Conservation (phyloP, 2,329 filamentous ascomycete species). For the Claviceps capensis region DNA sequence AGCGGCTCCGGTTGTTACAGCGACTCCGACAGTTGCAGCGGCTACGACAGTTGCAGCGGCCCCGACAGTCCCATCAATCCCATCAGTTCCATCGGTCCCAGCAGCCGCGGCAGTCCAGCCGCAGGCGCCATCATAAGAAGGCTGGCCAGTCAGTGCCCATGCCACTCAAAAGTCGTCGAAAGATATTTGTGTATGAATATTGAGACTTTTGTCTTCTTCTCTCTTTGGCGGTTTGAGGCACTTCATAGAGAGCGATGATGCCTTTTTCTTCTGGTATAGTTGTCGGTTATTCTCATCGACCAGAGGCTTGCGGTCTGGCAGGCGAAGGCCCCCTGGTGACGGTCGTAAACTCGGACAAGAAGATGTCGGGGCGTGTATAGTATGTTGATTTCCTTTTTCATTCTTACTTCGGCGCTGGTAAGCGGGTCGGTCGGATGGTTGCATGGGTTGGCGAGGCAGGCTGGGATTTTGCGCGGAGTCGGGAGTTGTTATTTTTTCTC, state of each 20-base stretch:
- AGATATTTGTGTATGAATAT: conserved; percentile 12
- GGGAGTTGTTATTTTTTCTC: conserved; percentile 12
- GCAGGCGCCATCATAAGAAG: conserved; percentile 14
- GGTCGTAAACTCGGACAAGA: background rate
- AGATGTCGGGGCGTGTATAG: conserved; percentile 7
- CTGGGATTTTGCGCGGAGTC: conserved; percentile 24
- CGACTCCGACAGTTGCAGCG: no score
- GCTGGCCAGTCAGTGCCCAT: background rate
- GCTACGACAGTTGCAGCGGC: conserved; percentile 12
- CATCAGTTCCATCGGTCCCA: background rate
- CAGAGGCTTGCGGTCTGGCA: background rate
- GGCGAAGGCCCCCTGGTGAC: no score
- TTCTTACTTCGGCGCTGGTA: background rate
- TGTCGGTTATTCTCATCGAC: background rate
- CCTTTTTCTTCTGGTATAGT: background rate
- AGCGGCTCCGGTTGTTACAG: background rate
- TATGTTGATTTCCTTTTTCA: background rate
- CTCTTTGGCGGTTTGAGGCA: background rate
- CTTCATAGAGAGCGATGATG: conserved; percentile 3
- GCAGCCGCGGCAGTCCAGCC: conserved; percentile 10
- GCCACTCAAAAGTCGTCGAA: conserved; percentile 1
- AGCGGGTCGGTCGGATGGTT: background rate
- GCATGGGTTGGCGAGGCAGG: conserved; percentile 7
- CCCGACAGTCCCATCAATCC: background rate
- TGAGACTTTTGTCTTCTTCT: background rate